Base-by-base conservation (phyloP, 345 rosid genomes). In the Populus alba region DNA sequence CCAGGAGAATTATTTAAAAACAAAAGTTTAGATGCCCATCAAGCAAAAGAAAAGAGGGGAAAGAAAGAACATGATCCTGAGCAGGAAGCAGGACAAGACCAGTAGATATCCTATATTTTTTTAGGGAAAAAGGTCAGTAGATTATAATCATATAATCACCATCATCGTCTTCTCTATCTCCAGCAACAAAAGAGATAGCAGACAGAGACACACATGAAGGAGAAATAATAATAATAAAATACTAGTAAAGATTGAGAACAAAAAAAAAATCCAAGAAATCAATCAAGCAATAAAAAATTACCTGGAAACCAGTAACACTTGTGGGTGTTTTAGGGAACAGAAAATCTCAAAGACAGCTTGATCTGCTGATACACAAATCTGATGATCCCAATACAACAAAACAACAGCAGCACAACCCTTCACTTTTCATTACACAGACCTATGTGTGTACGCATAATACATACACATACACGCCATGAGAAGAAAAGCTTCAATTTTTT, bases 241-340 rank as follows among this genome's bases (percentile, higher is more conserved):
- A 75, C 71, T 47, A 37, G 65, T 9, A n/a, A 59, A 23, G 29
- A 49, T 57, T 65, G 29, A 71, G 75, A 37, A 33, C 0, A 55
- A 68, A 72, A 79, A 57, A 53, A 77, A 70, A 70, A 79, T 75
- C 53, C 70, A 76, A 78, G 68, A 82, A 66, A 73, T 62, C 18
- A 61, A 45, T 68, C 15, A 47, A 45, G 72, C 65, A 83, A 81
- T 81, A 80, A 85, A 87, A 80, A 86, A 83, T 70, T 85, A 88
- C 93, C 90, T 84, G 84, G 75, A 85, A 88, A 78, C 82, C 88
- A 82, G 83, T 55, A 86, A 72, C 75, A 74, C 74, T 69, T 85
- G 92, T 89, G 89, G 83, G 89, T 74, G 86, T 72, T 85, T 68
- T 74, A 78, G 92, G 88, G 87, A 83, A 86, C 88, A 88, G 81